A percentile compares a stretch with the other conserved stretches of the same genome.
These are phyloP conservation scores for Chlorella sp. DNA, from an alignment of 139 green algal species.

Conservation along the genomic window DNA sequence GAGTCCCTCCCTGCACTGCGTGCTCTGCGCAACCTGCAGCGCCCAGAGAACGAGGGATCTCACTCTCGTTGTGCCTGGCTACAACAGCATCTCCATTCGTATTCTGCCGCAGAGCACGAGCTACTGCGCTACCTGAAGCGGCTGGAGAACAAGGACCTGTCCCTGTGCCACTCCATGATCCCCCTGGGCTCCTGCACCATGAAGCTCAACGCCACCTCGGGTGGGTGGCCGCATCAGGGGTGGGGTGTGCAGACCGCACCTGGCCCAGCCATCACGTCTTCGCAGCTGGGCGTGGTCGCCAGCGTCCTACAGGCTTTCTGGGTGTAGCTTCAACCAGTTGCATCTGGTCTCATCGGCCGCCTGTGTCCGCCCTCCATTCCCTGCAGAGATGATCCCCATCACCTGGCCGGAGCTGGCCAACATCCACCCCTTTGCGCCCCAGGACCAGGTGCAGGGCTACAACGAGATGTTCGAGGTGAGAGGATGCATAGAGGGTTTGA, in stretches of 20 bases:
- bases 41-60: too few relatives aligned
- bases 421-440: slow-evolving; percentile 95
- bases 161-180: slow-evolving; percentile 98
- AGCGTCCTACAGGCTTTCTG: too few relatives aligned
- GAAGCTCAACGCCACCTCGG: slow-evolving; percentile 99
- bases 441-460: slow-evolving; percentile 92
- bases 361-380: not conserved
- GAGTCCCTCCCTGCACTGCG: too few relatives aligned
- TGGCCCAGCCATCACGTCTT: too few relatives aligned
- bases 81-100: too few relatives aligned
- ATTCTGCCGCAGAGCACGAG: slow-evolving; percentile 88
- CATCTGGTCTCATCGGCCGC: not conserved
- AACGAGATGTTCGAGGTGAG: slow-evolving; percentile 90
- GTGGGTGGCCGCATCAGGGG: not conserved
- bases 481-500: too few relatives aligned
- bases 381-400: slow-evolving; percentile 96
- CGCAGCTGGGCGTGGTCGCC: too few relatives aligned
- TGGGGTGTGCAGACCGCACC: not conserved
- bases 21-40: not conserved
- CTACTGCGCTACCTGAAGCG: slow-evolving; percentile 96
- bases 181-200: slow-evolving; percentile 98
- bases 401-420: slow-evolving; percentile 97
- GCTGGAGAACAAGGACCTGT: slow-evolving; percentile 97
- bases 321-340: too few relatives aligned
- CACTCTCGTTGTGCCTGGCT: too few relatives aligned